Conservation (phyloP, 2,329 filamentous ascomycete species). For the Aspergillus luchuensis region DNA sequence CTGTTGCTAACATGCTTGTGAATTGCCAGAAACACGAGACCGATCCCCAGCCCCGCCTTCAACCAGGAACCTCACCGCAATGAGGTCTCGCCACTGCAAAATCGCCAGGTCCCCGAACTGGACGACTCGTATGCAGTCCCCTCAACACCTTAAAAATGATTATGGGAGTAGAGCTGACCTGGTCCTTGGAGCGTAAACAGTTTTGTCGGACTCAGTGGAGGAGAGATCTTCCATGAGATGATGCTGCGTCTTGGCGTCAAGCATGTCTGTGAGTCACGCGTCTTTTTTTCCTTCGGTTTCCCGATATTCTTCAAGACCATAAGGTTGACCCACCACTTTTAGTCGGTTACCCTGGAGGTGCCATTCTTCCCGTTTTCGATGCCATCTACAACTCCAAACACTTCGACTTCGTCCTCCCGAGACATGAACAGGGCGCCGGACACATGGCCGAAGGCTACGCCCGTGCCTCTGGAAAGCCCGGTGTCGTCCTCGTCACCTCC, state of each 20-base stretch:
- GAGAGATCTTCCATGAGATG: constrained; percentile 99
- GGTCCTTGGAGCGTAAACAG: constrained; percentile 43
- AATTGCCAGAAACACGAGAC: constrained; percentile 55
- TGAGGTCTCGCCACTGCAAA: constrained; percentile 68
- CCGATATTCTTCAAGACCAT: neutral
- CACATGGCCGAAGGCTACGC: constrained; percentile 99
- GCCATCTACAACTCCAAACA: constrained; percentile 98
- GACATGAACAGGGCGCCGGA: constrained; percentile 95
- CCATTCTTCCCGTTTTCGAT: constrained; percentile 96
- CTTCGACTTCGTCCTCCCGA: constrained; percentile 92
- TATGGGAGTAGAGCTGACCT: constrained; percentile 12
- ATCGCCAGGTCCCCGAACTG: constrained; percentile 63
- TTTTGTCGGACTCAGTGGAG: constrained; percentile 92
- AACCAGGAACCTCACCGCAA: constrained; percentile 59
- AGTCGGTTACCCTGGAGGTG: constrained; percentile 62
- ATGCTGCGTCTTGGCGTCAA: constrained; percentile 92
- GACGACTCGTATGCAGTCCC: constrained; percentile 71
- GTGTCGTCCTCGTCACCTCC: constrained; percentile 94
- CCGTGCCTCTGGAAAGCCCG: constrained; percentile 86
- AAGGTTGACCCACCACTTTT: constrained; percentile 4
- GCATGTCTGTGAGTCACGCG: constrained; percentile 76
- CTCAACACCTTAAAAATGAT: neutral
- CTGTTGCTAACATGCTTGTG: constrained; percentile 20
- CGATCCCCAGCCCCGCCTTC: constrained; percentile 64
- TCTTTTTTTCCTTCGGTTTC: neutral